These are phyloP conservation scores for Euphorbia corollata DNA, from an alignment of 441 rosid species.

Conservation along the genomic window DNA sequence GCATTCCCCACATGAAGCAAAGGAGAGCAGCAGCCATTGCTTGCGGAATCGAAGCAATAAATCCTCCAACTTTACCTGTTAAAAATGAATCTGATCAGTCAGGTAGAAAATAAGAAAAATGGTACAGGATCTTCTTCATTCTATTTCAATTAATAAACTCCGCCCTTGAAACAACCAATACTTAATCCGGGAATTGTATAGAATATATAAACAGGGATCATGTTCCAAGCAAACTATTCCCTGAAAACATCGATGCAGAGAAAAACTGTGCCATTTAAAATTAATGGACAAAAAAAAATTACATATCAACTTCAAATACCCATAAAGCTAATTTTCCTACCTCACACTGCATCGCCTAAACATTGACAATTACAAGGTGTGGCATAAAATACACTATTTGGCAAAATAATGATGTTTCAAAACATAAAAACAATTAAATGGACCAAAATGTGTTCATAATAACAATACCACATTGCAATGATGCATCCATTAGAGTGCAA, in stretches of 20 bases:
- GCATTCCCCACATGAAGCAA: constrained; percentile 98
- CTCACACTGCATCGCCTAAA: not conserved
- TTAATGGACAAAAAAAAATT: not conserved
- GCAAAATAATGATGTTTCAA: too few relatives aligned
- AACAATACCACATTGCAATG: not conserved
- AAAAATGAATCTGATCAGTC: not conserved
- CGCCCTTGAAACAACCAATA: too few relatives aligned
- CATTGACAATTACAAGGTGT: too few relatives aligned
- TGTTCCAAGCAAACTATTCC: not conserved
- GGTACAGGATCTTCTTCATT: not conserved
- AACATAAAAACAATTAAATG: not conserved
- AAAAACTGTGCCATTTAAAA: not conserved
- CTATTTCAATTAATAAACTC: not conserved
- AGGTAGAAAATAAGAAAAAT: not conserved
- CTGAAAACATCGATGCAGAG: not conserved
- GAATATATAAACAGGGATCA: not conserved
- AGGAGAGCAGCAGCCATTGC: constrained; percentile 96
- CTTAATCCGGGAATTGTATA: not conserved
- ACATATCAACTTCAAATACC: constrained; percentile 1
- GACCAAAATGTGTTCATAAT: not conserved
- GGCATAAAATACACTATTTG: too few relatives aligned
- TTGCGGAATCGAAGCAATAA: constrained; percentile 85
- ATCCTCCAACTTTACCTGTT: constrained; percentile 92
- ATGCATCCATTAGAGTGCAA: not conserved
- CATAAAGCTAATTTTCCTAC: not conserved